Conservation (phyloP, 495 filamentous ascomycete genomes). For the Aspergillus biplanus region DNA sequence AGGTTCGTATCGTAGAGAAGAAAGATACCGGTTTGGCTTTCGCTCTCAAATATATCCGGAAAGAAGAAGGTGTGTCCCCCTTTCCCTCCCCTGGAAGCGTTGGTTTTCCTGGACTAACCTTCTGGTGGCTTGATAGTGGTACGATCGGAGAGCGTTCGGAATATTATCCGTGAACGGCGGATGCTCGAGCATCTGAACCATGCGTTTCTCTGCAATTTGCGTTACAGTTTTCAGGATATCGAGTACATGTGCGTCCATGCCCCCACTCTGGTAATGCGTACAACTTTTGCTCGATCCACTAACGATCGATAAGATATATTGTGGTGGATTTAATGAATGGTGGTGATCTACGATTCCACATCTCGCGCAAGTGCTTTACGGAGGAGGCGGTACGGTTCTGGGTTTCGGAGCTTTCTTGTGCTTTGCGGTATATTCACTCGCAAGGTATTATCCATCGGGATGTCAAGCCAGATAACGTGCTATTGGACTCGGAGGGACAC, state of each 20-base stretch:
- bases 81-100: not conserved
- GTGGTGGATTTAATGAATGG: slow-evolving; percentile 99
- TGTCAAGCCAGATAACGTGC: slow-evolving; percentile 95
- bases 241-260: slow-evolving; percentile 83
- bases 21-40: slow-evolving; percentile 95
- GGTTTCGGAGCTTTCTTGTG: slow-evolving; percentile 93
- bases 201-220: slow-evolving; percentile 96
- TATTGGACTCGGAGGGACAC: slow-evolving; percentile 92
- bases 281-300: slow-evolving; percentile 17
- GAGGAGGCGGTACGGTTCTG: slow-evolving; percentile 97
- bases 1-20: slow-evolving; percentile 96
- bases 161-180: slow-evolving; percentile 93
- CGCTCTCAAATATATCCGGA: slow-evolving; percentile 96
- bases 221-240: slow-evolving; percentile 98
- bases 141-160: slow-evolving; percentile 94
- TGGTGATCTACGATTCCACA: slow-evolving; percentile 95
- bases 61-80: slow-evolving; percentile 83
- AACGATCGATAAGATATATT: slow-evolving; percentile 70
- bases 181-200: slow-evolving; percentile 99
- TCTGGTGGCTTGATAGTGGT: slow-evolving; percentile 64
- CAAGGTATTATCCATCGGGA: slow-evolving; percentile 96
- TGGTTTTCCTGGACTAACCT: not conserved
- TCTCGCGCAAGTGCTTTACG: slow-evolving; percentile 96
- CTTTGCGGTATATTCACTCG: slow-evolving; percentile 85
- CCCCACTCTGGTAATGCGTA: not conserved